Percentiles rank a stretch among this genome's conserved stretches.
These are phyloP conservation scores for Simplicillium sp. DNA, from an alignment of 2,329 filamentous ascomycete genomes.

Conservation along the genomic window DNA sequence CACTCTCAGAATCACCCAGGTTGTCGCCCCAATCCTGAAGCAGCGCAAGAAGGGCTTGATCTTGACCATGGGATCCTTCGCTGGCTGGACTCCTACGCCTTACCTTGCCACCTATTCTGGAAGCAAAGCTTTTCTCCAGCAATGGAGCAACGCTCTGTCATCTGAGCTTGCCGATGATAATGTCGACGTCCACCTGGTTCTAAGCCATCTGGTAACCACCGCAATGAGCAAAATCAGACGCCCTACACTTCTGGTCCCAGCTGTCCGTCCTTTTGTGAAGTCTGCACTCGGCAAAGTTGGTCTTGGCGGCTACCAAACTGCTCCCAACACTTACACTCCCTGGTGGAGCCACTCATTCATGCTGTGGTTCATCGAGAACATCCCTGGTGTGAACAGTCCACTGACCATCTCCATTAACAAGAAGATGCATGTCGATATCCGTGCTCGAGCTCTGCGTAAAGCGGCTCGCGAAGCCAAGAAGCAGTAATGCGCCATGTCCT, in stretches of 20 bases:
- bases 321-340: conserved; percentile 78
- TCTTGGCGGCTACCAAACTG: conserved; percentile 66
- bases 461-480: conserved; percentile 74
- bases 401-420: conserved; percentile 41
- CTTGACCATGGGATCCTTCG: conserved; percentile 95
- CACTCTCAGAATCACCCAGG: conserved; percentile 79
- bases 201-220: conserved; percentile 88
- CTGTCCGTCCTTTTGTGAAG: conserved; percentile 72
- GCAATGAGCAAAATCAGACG: conserved; percentile 95
- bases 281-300: conserved; percentile 74
- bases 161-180: conserved; percentile 73
- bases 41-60: conserved; percentile 79
- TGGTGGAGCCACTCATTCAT: conserved; percentile 89
- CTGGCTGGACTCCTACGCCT: conserved; percentile 83
- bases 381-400: conserved; percentile 38
- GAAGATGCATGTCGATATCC: conserved; percentile 74
- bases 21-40: conserved; percentile 77
- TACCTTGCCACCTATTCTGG: conserved; percentile 93
- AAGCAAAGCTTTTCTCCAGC: conserved; percentile 95
- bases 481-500: conserved; percentile 18
- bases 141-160: conserved; percentile 84
- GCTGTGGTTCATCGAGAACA: conserved; percentile 68
- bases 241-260: conserved; percentile 68
- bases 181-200: conserved; percentile 81
- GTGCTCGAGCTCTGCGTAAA: conserved; percentile 74